Base-by-base conservation (phyloP, 2,329 filamentous ascomycete genomes). In the Rutstroemia sydowiana region DNA sequence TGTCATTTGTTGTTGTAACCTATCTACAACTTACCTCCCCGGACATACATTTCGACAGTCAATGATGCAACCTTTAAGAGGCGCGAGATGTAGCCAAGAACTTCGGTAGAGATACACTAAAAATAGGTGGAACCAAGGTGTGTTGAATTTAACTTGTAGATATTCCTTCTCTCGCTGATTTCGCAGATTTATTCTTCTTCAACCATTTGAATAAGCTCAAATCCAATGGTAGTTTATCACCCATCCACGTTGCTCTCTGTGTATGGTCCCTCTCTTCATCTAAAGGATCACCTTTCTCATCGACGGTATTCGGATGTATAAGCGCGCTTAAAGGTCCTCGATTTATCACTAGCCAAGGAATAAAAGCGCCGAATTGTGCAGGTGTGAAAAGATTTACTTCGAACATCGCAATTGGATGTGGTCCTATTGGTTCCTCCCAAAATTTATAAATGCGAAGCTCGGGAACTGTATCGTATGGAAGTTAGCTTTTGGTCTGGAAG, bases 301-400 rank as follows among this genome's bases (percentile, higher is more conserved):
- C 76, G n/a, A 77, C 74, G 0, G 86, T 90, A 63, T 95, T 95
- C 0, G 90, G 89, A 67, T 95, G 91, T 1, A 95, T 68, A 18
- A 96, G 71, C 3, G 74, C 89, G 44, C 85, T 90, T 55, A 95
- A 68, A 2, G 88, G 87, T 0, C 90, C 90, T 5, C 90, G 77
- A 69, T 91, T 84, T 52, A 95, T 80, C 28, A 88, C 78, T 28
- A 95, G 71, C 90, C 90, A 95, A 0, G 88, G 78, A 36, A 96
- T 72, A 62, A 95, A 95, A 0, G 91, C 90, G 0, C 90, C 90
- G 63, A 95, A 95, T 67, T 95, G 87, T 3, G 81, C 83, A 0
- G 90, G 91, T 0, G 84, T 89, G 67, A 92, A 88, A 18, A 95
- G 42, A 60, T 95, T 95, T 42, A 95, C 88, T 69, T 96, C 91